These are phyloP conservation scores for Fraxinus greggii DNA, from an alignment of 305 asterid genomes.

Conservation along the genomic window DNA sequence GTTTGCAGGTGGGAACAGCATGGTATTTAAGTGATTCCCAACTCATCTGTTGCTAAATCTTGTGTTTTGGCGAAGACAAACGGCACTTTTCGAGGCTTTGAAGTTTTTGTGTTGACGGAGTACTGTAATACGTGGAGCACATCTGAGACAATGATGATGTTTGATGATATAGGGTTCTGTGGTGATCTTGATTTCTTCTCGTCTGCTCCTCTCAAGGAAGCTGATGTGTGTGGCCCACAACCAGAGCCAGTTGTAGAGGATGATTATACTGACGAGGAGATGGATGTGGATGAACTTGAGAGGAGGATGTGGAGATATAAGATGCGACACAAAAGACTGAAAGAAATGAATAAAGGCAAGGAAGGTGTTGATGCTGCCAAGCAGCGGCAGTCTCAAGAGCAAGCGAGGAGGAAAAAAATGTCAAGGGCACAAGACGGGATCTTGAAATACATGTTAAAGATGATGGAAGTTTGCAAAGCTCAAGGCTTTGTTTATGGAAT, in stretches of 20 bases:
- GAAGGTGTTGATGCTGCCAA: slow-evolving; percentile 16
- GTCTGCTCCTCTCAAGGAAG: slow-evolving; percentile 8
- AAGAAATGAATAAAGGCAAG: slow-evolving; percentile 6
- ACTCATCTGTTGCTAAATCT: not conserved
- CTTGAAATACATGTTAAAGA: slow-evolving; percentile 23
- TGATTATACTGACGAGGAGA: slow-evolving; percentile 19
- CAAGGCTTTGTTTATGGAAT: slow-evolving; percentile 32
- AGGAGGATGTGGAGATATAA: slow-evolving; percentile 26
- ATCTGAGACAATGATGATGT: not conserved
- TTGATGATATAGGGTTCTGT: slow-evolving; percentile 9
- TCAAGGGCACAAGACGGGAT: slow-evolving; percentile 25
- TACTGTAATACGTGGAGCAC: not conserved
- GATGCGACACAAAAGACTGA: slow-evolving; percentile 15
- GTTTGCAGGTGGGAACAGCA: slow-evolving; percentile 31
- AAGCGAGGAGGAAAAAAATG: slow-evolving; percentile 24
- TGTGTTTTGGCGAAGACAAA: not conserved
- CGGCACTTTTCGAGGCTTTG: slow-evolving; percentile 3
- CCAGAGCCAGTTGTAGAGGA: slow-evolving; percentile 6
- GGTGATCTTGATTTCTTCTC: slow-evolving; percentile 12
- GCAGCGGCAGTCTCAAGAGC: slow-evolving; percentile 20
- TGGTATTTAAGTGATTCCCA: slow-evolving; percentile 10
- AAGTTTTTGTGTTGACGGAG: slow-evolving; percentile 2
- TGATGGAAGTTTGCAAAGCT: slow-evolving; percentile 27
- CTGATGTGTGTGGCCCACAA: not conserved
- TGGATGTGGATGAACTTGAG: slow-evolving; percentile 25